These are phyloP conservation scores for Russula sp. DNA, from an alignment of 768 basidiomycete species.

Conservation along the genomic window DNA sequence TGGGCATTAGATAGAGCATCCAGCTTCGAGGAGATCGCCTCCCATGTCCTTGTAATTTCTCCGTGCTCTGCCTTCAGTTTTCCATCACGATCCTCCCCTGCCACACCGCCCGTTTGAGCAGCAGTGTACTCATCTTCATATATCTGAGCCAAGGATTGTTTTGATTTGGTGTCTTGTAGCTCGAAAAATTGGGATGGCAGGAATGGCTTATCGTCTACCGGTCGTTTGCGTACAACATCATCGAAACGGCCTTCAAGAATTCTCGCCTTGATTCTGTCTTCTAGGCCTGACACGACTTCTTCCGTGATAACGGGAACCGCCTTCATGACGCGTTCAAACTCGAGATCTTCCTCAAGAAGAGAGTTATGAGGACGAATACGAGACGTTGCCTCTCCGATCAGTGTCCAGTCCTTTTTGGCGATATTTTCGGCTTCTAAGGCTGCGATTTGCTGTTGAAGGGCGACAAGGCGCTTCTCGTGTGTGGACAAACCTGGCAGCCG, in stretches of 20 bases:
- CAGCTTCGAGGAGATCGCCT: slow-evolving; percentile 76
- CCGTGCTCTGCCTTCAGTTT: slow-evolving; percentile 85
- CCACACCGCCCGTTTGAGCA: slow-evolving; percentile 48
- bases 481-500: slow-evolving; percentile 55
- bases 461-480: slow-evolving; percentile 72
- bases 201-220: slow-evolving; percentile 80
- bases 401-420: slow-evolving; percentile 84
- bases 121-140: slow-evolving; percentile 91
- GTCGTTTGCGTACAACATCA: slow-evolving; percentile 81
- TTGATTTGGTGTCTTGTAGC: slow-evolving; percentile 81
- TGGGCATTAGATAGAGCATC: slow-evolving; percentile 94
- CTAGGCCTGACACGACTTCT: slow-evolving; percentile 71
- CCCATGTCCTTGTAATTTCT: slow-evolving; percentile 80
- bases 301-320: slow-evolving; percentile 87
- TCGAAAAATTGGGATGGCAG: slow-evolving; percentile 87
- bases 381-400: slow-evolving; percentile 85
- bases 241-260: slow-evolving; percentile 84
- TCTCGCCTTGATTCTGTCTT: slow-evolving; percentile 85
- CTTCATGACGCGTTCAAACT: slow-evolving; percentile 88
- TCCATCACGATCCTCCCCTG: slow-evolving; percentile 76
- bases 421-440: slow-evolving; percentile 83
- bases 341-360: slow-evolving; percentile 88
- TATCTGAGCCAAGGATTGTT: slow-evolving; percentile 88
- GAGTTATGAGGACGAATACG: slow-evolving; percentile 84
- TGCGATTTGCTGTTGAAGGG: slow-evolving; percentile 71